These are phyloP conservation scores for Lactarius hengduanensis DNA, from an alignment of 768 basidiomycete genomes.

Conservation along the genomic window DNA sequence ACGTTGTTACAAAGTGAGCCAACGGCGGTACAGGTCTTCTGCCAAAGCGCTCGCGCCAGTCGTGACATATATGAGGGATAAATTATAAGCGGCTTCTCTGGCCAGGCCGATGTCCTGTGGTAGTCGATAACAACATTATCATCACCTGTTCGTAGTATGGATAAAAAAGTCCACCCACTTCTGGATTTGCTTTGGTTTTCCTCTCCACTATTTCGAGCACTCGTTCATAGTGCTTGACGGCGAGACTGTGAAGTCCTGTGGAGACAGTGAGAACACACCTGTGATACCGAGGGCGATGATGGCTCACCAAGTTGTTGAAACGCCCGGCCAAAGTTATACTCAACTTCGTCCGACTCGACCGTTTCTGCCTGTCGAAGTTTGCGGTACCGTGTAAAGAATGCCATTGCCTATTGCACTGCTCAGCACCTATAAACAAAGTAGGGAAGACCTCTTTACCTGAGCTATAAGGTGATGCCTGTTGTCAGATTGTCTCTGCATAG, in stretches of 20 bases:
- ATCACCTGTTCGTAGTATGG: not conserved
- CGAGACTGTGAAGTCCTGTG: conserved; percentile 75
- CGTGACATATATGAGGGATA: conserved; percentile 76
- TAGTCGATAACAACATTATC: not conserved
- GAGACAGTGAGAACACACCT: conserved; percentile 5
- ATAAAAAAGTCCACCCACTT: conserved; percentile 34
- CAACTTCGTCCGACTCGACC: conserved; percentile 65
- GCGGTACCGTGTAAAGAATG: conserved; percentile 81
- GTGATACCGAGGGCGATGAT: not conserved
- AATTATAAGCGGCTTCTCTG: conserved; percentile 83
- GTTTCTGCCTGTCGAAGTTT: conserved; percentile 49
- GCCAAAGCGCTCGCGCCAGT: conserved; percentile 76
- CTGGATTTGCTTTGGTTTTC: conserved; percentile 34
- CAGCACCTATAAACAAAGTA: not conserved
- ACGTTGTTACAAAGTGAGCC: conserved; percentile 60
- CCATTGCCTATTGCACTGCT: conserved; percentile 57
- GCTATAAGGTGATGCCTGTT: conserved; percentile 88
- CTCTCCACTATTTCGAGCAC: conserved; percentile 64
- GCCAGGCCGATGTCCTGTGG: conserved; percentile 53
- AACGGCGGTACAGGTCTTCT: conserved; percentile 66
- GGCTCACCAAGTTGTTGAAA: conserved; percentile 88
- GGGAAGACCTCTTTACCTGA: conserved; percentile 45
- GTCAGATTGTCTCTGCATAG: conserved; percentile 92
- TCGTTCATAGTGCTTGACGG: conserved; percentile 79
- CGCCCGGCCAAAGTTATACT: conserved; percentile 88